Evolutionary conservation across 129 eudicot genomes (phyloP), one percentile per base, ranked within the genome.

Genomic region (Kitagawia praeruptora): DNA sequence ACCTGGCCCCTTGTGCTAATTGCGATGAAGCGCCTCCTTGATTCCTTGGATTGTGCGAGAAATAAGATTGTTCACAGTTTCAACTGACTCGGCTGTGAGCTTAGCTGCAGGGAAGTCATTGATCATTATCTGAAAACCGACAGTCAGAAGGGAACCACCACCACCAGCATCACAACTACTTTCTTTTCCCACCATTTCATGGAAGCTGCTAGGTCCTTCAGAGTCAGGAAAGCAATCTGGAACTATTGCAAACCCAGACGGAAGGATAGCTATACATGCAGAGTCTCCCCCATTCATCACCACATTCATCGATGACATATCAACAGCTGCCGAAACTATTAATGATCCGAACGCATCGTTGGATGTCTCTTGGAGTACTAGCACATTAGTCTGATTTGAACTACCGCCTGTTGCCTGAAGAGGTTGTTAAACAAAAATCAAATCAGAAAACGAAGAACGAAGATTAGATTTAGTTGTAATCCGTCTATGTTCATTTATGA

Each of bases 211-310:
- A 31, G 87, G 82, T 18, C 81, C 85, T 9, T 61, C 82, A 13
- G 90, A 74, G 41, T 82, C 88, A 8, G 78, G 87, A 82, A 78
- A 80, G 70, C 89, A 88, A 71, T 89, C 92, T 0, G 97, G 92
- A 56, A 92, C 88, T 23, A 93, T 88, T 13, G 93, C 86, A 44
- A 93, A 89, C 23, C 98, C 98, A 4, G 97, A 89, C n/a, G 98
- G 98, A 77, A 91, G 80, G 80, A 91, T 72, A 47, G 83, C 80
- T n/a, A 91, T 88, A 42, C 83, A 85, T 23, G 91, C 80, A 12
- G 96, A 88, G 56, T 93, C 97, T 11, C 93, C 96, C 25, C 96
- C 98, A 42, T 76, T 75, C 90, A 87, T 86, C 67, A 91, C 93
- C 16, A 81, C 81, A 14, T 75, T 79, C 64, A 91, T 89, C 11